These are phyloP conservation scores for Leucocoprinus sp. DNA, from an alignment of 768 basidiomycete species.

Conservation along the genomic window DNA sequence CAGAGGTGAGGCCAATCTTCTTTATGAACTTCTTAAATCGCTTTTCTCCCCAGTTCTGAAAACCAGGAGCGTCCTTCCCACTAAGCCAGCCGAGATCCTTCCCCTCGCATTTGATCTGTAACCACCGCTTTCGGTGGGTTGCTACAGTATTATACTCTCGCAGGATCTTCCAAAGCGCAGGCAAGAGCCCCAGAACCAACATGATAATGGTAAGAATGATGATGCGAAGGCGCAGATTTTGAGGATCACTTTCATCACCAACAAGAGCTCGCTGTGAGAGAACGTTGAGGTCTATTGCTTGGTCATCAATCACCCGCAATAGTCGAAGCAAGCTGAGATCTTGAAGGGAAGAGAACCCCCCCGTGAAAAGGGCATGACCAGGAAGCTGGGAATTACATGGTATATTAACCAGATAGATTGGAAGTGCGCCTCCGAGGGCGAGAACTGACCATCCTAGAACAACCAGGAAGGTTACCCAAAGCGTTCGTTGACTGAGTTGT, in stretches of 20 bases:
- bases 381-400: slow-evolving; percentile 59
- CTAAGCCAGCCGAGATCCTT: slow-evolving; percentile 74
- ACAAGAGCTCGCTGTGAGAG: slow-evolving; percentile 25
- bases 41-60: slow-evolving; percentile 67
- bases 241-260: slow-evolving; percentile 25
- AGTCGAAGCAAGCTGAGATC: slow-evolving; percentile 74
- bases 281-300: slow-evolving; percentile 22
- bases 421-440: slow-evolving; percentile 63
- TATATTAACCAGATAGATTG: slow-evolving; percentile 58
- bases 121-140: slow-evolving; percentile 50
- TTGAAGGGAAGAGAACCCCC: slow-evolving; percentile 58
- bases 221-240: slow-evolving; percentile 49
- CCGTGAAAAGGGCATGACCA: slow-evolving; percentile 36
- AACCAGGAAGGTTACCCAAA: slow-evolving; percentile 60
- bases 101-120: slow-evolving; percentile 53
- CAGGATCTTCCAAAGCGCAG: slow-evolving; percentile 57
- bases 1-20: slow-evolving; percentile 58
- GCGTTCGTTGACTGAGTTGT: slow-evolving; percentile 58
- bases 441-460: slow-evolving; percentile 60
- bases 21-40: slow-evolving; percentile 61
- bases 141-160: slow-evolving; percentile 53
- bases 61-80: slow-evolving; percentile 53
- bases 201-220: slow-evolving; percentile 61
- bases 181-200: slow-evolving; percentile 53
- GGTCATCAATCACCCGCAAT: slow-evolving; percentile 49